phyloP scores from a whole-genome alignment of 2,329 filamentous ascomycete genomes.

The Aspergillus caelatus region DNA sequence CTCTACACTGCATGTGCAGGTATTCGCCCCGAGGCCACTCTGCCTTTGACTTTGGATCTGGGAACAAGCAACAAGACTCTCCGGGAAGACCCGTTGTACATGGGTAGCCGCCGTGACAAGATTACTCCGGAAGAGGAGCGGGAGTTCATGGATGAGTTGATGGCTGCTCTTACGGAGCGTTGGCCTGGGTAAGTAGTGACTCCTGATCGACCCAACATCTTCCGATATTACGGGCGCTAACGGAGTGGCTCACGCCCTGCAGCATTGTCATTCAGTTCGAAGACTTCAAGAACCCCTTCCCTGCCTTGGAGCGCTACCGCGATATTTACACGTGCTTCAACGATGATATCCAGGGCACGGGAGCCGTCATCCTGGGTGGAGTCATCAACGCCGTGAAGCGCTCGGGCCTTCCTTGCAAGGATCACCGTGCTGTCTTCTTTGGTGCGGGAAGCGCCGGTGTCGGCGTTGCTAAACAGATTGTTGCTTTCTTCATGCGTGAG shows the following conservation, averaged over 20 bases:
- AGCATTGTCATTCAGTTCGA: constrained; percentile 88
- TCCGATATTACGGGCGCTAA: constrained; percentile 25
- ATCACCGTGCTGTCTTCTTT: constrained; percentile 94
- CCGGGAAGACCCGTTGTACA: constrained; percentile 82
- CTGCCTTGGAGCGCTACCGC: constrained; percentile 86
- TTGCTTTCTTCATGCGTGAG: constrained; percentile 93
- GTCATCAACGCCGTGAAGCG: constrained; percentile 77
- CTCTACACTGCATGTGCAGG: constrained; percentile 95
- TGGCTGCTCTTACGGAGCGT: constrained; percentile 81
- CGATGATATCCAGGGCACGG: constrained; percentile 97
- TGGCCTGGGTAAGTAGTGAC: constrained; percentile 62
- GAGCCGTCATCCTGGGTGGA: constrained; percentile 88
- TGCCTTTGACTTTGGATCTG: constrained; percentile 65
- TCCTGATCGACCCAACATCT: constrained; percentile 14
- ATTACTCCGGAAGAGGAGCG: constrained; percentile 76
- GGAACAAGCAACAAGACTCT: constrained; percentile 66
- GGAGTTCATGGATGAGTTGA: constrained; percentile 96
- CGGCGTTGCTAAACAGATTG: constrained; percentile 96
- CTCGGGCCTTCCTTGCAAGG: constrained; percentile 80
- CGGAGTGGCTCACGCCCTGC: constrained; percentile 13
- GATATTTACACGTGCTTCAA: constrained; percentile 94
- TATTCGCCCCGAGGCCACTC: constrained; percentile 75
- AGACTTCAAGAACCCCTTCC: constrained; percentile 97
- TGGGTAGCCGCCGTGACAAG: constrained; percentile 84
- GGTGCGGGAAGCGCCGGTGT: constrained; percentile 94